Percentiles rank a stretch among this genome's conserved stretches.
These are phyloP conservation scores for Amanita exitialis DNA, from an alignment of 768 basidiomycete species.

Conservation along the genomic window DNA sequence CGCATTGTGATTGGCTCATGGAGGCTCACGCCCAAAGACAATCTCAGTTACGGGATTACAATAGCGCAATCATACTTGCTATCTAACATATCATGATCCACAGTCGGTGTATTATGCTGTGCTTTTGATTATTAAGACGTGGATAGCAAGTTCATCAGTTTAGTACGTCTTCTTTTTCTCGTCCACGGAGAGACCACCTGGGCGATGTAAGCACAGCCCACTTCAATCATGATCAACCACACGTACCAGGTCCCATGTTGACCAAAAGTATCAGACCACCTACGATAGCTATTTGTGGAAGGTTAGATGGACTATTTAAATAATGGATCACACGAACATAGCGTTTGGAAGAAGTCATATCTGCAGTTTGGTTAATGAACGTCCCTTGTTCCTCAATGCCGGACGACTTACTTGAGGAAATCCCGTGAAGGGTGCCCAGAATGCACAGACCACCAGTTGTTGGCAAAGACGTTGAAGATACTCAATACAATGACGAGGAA, in stretches of 20 bases:
- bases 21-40: neutral
- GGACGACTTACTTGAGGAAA: constrained; percentile 78
- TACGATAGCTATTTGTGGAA: constrained; percentile 57
- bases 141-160: neutral
- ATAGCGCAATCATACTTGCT: neutral
- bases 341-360: constrained; percentile 99
- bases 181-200: constrained; percentile 92
- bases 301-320: constrained; percentile 3
- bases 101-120: neutral
- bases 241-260: constrained; percentile 91
- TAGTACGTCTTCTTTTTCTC: constrained; percentile 98
- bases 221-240: too few relatives aligned
- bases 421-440: constrained; percentile 91
- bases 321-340: constrained; percentile 36
- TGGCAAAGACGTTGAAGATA: constrained; percentile 95
- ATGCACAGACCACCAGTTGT: constrained; percentile 98
- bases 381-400: neutral
- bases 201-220: neutral
- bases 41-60: neutral
- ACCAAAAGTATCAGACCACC: constrained; percentile 95
- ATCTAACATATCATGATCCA: constrained; percentile 3
- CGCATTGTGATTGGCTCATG: neutral
- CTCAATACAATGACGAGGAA: constrained; percentile 91
- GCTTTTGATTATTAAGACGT: neutral
- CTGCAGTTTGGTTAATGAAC: constrained; percentile 28